These are phyloP conservation scores for Penicillium simplicissimum DNA, from an alignment of 495 filamentous ascomycete species.

Conservation along the genomic window DNA sequence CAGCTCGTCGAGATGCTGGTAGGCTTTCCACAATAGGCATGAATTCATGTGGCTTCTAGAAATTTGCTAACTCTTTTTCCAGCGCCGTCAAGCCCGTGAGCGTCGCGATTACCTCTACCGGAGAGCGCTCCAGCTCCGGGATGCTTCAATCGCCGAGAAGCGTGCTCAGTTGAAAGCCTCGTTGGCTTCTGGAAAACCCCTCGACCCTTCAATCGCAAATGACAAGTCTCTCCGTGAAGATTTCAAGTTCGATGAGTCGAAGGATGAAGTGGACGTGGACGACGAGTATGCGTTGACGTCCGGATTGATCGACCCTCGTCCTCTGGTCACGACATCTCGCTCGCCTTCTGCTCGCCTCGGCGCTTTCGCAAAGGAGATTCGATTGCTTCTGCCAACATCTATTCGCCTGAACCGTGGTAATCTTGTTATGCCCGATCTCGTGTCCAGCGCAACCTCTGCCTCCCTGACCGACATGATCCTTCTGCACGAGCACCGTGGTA, in stretches of 20 bases:
- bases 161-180: conserved; percentile 82
- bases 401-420: conserved; percentile 93
- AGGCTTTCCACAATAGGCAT: conserved; percentile 18
- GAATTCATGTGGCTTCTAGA: neutral
- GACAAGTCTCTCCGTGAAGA: conserved; percentile 84
- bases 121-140: conserved; percentile 72
- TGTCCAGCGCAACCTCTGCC: conserved; percentile 73
- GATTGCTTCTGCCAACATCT: conserved; percentile 83
- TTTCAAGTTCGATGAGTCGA: conserved; percentile 92
- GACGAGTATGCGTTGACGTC: conserved; percentile 90
- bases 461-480: conserved; percentile 83
- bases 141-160: conserved; percentile 91
- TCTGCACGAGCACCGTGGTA: conserved; percentile 91
- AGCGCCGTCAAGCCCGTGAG: conserved; percentile 76
- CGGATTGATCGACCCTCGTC: conserved; percentile 80
- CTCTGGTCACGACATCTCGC: conserved; percentile 89
- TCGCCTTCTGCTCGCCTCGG: conserved; percentile 81
- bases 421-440: conserved; percentile 79
- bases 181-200: conserved; percentile 79
- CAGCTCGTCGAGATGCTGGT: conserved; percentile 43
- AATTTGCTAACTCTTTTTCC: conserved; percentile 16
- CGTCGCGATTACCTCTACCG: conserved; percentile 95
- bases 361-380: conserved; percentile 94
- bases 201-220: conserved; percentile 84
- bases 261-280: conserved; percentile 70